Evolutionary conservation across 768 basidiomycete species (phyloP).

Genomic region (Hygrocybe coccinea): DNA sequence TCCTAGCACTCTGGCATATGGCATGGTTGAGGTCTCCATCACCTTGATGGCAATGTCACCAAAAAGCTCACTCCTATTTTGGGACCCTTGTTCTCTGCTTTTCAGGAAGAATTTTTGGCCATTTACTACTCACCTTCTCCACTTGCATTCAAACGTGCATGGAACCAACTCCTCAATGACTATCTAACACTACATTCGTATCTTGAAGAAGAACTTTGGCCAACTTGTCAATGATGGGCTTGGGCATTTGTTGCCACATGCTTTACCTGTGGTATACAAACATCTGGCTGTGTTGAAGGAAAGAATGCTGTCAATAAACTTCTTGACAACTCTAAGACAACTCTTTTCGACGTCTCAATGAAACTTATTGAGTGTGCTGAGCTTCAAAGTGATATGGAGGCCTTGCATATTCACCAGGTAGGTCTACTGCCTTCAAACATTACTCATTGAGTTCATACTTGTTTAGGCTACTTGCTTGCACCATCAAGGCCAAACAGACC

Average conservation of each 20-base stretch:
- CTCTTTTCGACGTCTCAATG: background rate
- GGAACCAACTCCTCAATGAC: slow-evolving; percentile 12
- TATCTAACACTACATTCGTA: slow-evolving; percentile 21
- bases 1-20: no score
- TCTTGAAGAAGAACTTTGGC: slow-evolving; percentile 27
- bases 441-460: no score
- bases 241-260: background rate
- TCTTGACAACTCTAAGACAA: slow-evolving; percentile 18
- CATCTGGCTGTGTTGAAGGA: slow-evolving; percentile 29
- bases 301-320: slow-evolving; percentile 28
- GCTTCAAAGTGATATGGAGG: no score
- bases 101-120: slow-evolving; percentile 28
- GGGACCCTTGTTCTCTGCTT: no score
- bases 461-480: no score
- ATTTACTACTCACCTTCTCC: slow-evolving; percentile 29
- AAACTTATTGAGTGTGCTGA: no score
- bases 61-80: no score
- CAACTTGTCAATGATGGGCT: slow-evolving; percentile 27
- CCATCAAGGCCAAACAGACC: no score
- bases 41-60: no score
- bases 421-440: no score
- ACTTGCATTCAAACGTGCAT: slow-evolving; percentile 23
- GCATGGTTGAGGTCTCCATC: no score
- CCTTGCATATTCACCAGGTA: no score
- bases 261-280: slow-evolving; percentile 32